Evolutionary conservation across 768 basidiomycete species (phyloP), one percentile per base, ranked within the genome.

Genomic region (Suillus hirtellus): DNA sequence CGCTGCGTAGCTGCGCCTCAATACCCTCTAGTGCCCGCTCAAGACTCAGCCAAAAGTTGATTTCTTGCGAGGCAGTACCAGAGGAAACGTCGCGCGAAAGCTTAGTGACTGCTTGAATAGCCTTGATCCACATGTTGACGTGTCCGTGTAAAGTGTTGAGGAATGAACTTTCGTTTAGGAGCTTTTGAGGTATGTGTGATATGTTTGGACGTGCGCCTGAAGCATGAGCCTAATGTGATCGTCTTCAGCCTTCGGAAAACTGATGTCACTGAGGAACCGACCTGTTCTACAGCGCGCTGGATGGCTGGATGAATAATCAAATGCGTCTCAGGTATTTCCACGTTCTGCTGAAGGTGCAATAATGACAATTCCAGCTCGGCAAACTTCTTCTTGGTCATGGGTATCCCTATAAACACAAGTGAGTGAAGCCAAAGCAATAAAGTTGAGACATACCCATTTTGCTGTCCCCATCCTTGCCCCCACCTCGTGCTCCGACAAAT

Each of bases 341-440:
- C 96, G 69, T 99, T 99, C 76, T 99, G 97, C 72, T 99, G 96
- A 6, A 99, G 83, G 73, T 99, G 97, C 1, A 99, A 80, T 17
- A 99, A 79, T 2, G 94, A 95, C 11, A 98, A 78, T 75, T 99
- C 96, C 61, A 99, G 88, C 70, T 99, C 97, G 9, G 97, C 96
- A 71, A 99, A 98, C 78, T 98, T 99, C 82, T 96, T 96, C 86
- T 98, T 99, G 53, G 96, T 95, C 84, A 97, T 93, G 3, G 97
- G 97, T 63, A 99, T 99, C 58, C 89, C 89, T 86, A 70, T 40
- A 62, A 34, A 31, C 55, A 31, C 7, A 21, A 37, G 52, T 70
- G 47, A 71, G 67, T 21, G 1, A 46, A 58, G 31, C 12, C 38
- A 21, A 54, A 40, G 37, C 11, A 43, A 31, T n/a, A 35, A 42